A percentile compares a stretch with the other conserved stretches of the same genome.
These are phyloP conservation scores for Pulicaria dysenterica DNA, from an alignment of 129 eudicot species.

Conservation along the genomic window DNA sequence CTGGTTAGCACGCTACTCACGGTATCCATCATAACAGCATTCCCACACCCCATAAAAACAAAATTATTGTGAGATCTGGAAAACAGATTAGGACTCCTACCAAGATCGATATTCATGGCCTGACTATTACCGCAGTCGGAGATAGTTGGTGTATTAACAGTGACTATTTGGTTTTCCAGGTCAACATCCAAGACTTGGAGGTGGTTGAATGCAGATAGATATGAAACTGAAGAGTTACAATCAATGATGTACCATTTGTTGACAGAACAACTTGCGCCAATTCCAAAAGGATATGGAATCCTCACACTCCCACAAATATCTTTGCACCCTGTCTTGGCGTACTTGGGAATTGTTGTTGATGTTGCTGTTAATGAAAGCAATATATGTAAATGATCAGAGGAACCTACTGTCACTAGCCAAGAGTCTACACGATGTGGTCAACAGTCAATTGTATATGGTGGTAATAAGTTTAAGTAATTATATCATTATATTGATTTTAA, in stretches of 20 bases:
- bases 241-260: slow-evolving; percentile 28
- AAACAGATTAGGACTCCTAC: slow-evolving; percentile 17
- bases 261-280: slow-evolving; percentile 16
- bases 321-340: slow-evolving; percentile 24
- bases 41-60: slow-evolving; percentile 15
- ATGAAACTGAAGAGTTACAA: slow-evolving; percentile 25
- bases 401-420: too few relatives aligned
- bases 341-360: neutral
- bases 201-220: slow-evolving; percentile 7
- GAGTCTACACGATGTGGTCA: too few relatives aligned
- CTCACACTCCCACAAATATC: slow-evolving; percentile 19
- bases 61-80: slow-evolving; percentile 24
- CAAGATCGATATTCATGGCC: neutral
- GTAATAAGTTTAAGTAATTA: too few relatives aligned
- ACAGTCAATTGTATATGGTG: too few relatives aligned
- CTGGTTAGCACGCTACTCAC: slow-evolving; percentile 15
- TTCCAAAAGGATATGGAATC: too few relatives aligned
- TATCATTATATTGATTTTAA: too few relatives aligned
- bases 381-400: neutral
- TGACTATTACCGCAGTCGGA: slow-evolving; percentile 19
- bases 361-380: slow-evolving; percentile 9
- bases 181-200: neutral
- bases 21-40: neutral
- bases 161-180: slow-evolving; percentile 7
- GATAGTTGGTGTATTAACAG: slow-evolving; percentile 8